phyloP scores from a whole-genome alignment of 257 asterid genomes.

The Solanum acaule region DNA sequence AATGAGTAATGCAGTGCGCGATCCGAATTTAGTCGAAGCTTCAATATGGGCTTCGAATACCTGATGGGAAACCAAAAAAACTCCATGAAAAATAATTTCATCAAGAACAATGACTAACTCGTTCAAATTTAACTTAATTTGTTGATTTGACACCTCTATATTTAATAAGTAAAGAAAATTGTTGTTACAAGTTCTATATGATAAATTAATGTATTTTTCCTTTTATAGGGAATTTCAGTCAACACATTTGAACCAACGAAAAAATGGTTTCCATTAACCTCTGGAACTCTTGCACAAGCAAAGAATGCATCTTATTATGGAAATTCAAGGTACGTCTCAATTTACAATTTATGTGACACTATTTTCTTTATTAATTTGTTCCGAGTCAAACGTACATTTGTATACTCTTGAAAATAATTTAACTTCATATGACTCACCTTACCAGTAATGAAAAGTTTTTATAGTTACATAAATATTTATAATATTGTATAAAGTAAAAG shows the following conservation, averaged over 20 bases:
- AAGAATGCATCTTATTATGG: not conserved
- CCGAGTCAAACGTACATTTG: not conserved
- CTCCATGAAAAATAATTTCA: too few species aligned
- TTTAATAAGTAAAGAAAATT: not conserved
- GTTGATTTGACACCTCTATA: not conserved
- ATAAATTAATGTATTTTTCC: not conserved
- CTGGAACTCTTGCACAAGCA: conserved; percentile 36
- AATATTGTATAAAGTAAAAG: not conserved
- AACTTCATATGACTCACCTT: too few species aligned
- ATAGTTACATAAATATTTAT: too few species aligned
- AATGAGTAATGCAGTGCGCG: fast-evolving
- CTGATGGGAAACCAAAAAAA: not conserved
- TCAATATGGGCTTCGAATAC: not conserved
- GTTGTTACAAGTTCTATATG: not conserved
- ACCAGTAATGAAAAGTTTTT: not conserved
- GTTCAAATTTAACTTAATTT: not conserved
- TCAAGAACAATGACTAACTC: not conserved
- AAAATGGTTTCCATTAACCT: conserved; percentile 32
- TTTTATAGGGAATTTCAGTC: conserved; percentile 30
- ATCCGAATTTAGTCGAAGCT: not conserved
- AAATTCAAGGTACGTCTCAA: conserved; percentile 34
- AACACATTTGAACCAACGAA: conserved; percentile 32
- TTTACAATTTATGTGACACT: not conserved
- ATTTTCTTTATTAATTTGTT: not conserved
- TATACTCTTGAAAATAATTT: too few species aligned